A percentile compares a stretch with the other conserved stretches of the same genome.
Conservation (phyloP, 805 yeast species). For the Limtongia smithiae region DNA sequence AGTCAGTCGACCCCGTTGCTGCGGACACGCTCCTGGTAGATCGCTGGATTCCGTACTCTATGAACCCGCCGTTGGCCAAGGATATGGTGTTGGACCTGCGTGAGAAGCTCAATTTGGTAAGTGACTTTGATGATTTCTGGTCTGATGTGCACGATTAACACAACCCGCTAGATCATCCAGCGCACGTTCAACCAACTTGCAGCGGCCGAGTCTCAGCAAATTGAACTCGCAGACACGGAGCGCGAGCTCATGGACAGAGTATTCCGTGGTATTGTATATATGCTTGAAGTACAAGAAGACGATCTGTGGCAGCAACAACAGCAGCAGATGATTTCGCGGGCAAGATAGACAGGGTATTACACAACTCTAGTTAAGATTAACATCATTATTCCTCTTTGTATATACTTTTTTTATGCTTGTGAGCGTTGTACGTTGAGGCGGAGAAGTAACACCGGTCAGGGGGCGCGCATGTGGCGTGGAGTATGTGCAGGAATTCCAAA, state of each 20-base stretch:
- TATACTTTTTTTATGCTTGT: not conserved
- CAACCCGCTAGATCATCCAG: slow-evolving; percentile 1
- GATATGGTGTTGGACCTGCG: not conserved
- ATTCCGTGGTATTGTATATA: slow-evolving; percentile 6
- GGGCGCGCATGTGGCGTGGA: too few species aligned
- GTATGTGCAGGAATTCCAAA: too few species aligned
- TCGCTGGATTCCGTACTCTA: slow-evolving; percentile 18
- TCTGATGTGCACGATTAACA: not conserved
- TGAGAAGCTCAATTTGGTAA: not conserved
- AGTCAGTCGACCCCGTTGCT: not conserved
- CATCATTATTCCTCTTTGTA: too few species aligned
- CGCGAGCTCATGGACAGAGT: not conserved
- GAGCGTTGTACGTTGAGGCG: too few species aligned
- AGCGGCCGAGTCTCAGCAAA: not conserved
- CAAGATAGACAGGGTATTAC: not conserved
- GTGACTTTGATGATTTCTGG: not conserved
- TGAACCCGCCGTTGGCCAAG: slow-evolving; percentile 2
- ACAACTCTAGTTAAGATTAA: too few species aligned
- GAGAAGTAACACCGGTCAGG: too few species aligned
- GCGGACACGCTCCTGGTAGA: slow-evolving; percentile 7
- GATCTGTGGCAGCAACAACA: not conserved
- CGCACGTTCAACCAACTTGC: slow-evolving; percentile 1
- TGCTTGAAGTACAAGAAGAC: slow-evolving; percentile 9
- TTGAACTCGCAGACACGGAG: not conserved
- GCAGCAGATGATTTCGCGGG: not conserved